Conservation (phyloP, 306 rosid genomes). For the Prunus persica region DNA sequence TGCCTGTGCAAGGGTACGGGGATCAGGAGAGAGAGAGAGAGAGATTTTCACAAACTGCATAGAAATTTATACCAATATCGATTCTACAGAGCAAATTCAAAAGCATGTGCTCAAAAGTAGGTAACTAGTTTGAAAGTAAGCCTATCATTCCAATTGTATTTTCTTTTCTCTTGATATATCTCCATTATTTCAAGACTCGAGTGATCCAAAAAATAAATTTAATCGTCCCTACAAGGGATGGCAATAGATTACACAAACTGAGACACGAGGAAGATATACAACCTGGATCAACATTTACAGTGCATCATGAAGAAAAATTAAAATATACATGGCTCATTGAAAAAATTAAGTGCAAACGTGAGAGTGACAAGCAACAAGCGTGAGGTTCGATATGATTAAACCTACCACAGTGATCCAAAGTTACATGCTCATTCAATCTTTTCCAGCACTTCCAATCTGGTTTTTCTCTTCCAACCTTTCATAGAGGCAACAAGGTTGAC, state of each 20-base stretch:
- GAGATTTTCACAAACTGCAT: not conserved
- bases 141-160: not conserved
- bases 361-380: constrained; percentile 3
- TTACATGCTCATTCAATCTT: constrained; percentile 71
- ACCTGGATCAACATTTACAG: constrained; percentile 25
- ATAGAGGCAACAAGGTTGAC: constrained; percentile 89
- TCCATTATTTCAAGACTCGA: constrained; percentile 8
- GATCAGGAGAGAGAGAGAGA: no score
- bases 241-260: constrained; percentile 42
- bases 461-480: constrained; percentile 99
- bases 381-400: constrained; percentile 22
- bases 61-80: not conserved
- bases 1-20: no score
- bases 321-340: constrained; percentile 41
- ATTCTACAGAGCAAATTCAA: not conserved
- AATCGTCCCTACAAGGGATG: constrained; percentile 37
- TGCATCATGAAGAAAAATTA: constrained; percentile 25
- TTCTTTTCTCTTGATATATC: not conserved
- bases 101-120: not conserved
- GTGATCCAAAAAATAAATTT: constrained; percentile 35
- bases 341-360: constrained; percentile 17
- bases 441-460: constrained; percentile 81
- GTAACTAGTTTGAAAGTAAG: not conserved
- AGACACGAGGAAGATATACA: constrained; percentile 32
- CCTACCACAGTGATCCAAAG: constrained; percentile 17